phyloP scores from a whole-genome alignment of 805 yeast genomes.

The Starmerella bombi region DNA sequence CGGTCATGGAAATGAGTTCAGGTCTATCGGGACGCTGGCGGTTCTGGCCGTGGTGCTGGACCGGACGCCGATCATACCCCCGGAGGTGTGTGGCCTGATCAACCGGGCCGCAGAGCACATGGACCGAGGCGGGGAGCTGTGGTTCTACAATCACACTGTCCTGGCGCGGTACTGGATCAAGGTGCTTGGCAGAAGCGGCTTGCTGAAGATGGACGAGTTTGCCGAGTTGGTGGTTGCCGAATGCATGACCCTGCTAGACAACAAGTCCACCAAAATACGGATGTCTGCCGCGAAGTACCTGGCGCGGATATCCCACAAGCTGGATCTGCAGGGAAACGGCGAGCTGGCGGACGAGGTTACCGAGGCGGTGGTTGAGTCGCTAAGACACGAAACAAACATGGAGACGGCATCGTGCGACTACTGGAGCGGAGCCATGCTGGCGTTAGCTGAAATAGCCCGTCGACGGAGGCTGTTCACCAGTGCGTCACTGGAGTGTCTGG shows the following conservation, averaged over 20 bases:
- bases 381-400: conserved; percentile 16
- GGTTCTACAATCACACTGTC: conserved; percentile 1
- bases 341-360: conserved; percentile 25
- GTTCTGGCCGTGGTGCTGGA: conserved; percentile 9
- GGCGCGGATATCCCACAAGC: conserved; percentile 33
- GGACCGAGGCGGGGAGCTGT: neutral
- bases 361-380: conserved; percentile 23
- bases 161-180: conserved; percentile 20
- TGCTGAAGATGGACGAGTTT: conserved; percentile 21
- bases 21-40: conserved; percentile 6
- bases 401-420: conserved; percentile 13
- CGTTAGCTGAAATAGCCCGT: conserved; percentile 39
- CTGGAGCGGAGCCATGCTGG: conserved; percentile 48
- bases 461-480: conserved; percentile 12
- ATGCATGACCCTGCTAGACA: conserved; percentile 34
- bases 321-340: conserved; percentile 19
- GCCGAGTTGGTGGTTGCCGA: conserved; percentile 37
- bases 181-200: conserved; percentile 32
- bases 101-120: neutral
- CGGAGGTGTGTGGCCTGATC: neutral
- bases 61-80: conserved; percentile 6
- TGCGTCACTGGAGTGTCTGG: conserved; percentile 11
- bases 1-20: no score
- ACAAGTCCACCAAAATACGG: conserved; percentile 44
- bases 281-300: conserved; percentile 55